phyloP scores from a whole-genome alignment of 2,329 filamentous ascomycete species.

The Neopestalotiopsis sp. region DNA sequence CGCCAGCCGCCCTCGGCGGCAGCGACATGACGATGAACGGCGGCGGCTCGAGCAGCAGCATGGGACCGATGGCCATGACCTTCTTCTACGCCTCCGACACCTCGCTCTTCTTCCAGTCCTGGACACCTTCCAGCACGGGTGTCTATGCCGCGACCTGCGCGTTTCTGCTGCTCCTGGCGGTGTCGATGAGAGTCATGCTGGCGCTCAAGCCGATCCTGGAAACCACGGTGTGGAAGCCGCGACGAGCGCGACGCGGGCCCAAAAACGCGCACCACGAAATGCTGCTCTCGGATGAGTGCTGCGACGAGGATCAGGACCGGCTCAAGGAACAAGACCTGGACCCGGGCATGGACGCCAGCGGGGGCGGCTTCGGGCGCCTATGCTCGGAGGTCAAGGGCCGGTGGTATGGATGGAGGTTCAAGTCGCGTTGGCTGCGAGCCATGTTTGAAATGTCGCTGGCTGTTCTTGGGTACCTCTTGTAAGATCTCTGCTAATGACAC shows the following conservation, averaged over 20 bases:
- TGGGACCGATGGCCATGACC: slow-evolving; percentile 18
- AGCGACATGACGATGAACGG: neutral
- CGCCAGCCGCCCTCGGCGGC: no score
- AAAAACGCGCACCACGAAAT: neutral
- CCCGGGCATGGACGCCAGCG: slow-evolving; percentile 61
- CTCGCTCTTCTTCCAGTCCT: slow-evolving; percentile 65
- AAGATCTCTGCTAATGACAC: neutral
- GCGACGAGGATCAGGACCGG: slow-evolving; percentile 5
- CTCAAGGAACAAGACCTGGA: slow-evolving; percentile 41
- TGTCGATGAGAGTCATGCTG: slow-evolving; percentile 61
- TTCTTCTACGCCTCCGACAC: slow-evolving; percentile 64
- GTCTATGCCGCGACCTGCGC: slow-evolving; percentile 73
- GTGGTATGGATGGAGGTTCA: slow-evolving; percentile 64
- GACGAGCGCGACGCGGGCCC: neutral
- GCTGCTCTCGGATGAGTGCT: neutral
- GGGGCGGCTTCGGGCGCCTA: slow-evolving; percentile 36
- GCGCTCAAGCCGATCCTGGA: slow-evolving; percentile 62
- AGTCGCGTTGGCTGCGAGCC: slow-evolving; percentile 67
- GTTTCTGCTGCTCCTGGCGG: slow-evolving; percentile 69
- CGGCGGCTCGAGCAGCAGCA: neutral
- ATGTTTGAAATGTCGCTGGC: slow-evolving; percentile 63
- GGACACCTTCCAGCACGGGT: slow-evolving; percentile 63
- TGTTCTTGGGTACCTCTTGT: slow-evolving; percentile 71
- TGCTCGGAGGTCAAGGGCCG: neutral
- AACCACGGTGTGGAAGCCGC: slow-evolving; percentile 51